phyloP scores from a whole-genome alignment of 129 eudicot genomes.

The Chrysanthemum makinoi region DNA sequence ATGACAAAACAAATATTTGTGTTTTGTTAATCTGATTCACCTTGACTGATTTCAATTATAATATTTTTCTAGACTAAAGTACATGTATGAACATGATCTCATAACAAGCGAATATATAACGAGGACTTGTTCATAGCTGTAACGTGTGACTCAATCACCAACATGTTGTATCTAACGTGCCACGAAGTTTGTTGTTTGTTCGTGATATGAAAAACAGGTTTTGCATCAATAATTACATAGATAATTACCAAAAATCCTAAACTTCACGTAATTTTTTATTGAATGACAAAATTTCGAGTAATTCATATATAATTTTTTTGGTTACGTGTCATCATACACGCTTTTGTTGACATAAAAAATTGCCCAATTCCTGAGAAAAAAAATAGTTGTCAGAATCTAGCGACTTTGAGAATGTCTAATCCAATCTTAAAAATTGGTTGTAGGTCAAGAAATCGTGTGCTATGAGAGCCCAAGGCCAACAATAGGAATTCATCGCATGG shows the following conservation, averaged over 20 bases:
- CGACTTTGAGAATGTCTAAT: not conserved
- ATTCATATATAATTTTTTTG: too few species aligned
- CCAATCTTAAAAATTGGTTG: not conserved
- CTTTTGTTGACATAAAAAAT: too few species aligned
- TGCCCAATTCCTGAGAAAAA: too few species aligned
- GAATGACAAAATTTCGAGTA: too few species aligned
- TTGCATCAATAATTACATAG: too few species aligned
- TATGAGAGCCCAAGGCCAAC: conserved; percentile 82
- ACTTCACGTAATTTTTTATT: too few species aligned
- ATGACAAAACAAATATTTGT: not conserved
- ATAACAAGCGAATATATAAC: too few species aligned
- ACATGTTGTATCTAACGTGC: not conserved
- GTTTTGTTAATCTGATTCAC: conserved; percentile 3
- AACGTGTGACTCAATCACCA: not conserved
- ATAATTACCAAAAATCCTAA: too few species aligned
- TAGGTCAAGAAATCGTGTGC: conserved; percentile 77
- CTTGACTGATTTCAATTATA: not conserved
- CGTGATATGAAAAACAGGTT: too few species aligned
- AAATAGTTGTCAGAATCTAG: too few species aligned
- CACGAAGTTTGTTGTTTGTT: too few species aligned
- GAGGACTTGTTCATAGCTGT: not conserved
- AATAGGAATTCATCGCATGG: conserved; percentile 79
- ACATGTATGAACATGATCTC: not conserved
- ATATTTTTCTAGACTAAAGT: not conserved
- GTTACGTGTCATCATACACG: too few species aligned